A percentile compares a stretch with the other conserved stretches of the same genome.
Conservation (phyloP, 805 yeast genomes). For the Soucietia sequanensis region DNA sequence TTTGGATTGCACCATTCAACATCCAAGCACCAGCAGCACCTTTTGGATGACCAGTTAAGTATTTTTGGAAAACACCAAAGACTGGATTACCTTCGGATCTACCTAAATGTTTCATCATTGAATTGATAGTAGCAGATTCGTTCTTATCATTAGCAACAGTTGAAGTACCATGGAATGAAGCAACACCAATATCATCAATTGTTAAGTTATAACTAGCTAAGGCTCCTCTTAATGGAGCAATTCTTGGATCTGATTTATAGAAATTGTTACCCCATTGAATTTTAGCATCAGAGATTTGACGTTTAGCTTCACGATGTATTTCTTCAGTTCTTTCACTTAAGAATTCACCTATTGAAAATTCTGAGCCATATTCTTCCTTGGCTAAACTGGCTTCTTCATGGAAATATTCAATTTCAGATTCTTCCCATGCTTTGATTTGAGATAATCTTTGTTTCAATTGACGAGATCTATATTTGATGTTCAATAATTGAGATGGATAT, state of each 20-base stretch:
- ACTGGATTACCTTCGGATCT: constrained; percentile 98
- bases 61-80: constrained; percentile 97
- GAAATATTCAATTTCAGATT: constrained; percentile 68
- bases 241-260: constrained; percentile 86
- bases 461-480: constrained; percentile 89
- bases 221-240: constrained; percentile 96
- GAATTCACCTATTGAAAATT: constrained; percentile 47
- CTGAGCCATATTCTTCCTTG: constrained; percentile 51
- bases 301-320: constrained; percentile 76
- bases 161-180: constrained; percentile 99
- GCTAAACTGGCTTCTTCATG: constrained; percentile 65
- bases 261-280: constrained; percentile 95
- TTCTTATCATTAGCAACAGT: constrained; percentile 98
- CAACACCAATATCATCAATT: constrained; percentile 92
- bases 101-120: constrained; percentile 93
- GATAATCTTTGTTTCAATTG: constrained; percentile 77
- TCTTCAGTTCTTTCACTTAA: constrained; percentile 84
- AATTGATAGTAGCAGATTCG: constrained; percentile 87
- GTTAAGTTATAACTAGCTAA: constrained; percentile 91
- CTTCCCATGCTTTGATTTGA: constrained; percentile 85
- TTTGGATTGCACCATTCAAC: constrained; percentile 97
- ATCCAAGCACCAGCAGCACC: constrained; percentile 99
- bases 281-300: constrained; percentile 86
- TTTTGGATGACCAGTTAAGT: constrained; percentile 99
- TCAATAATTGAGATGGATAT: constrained; percentile 76